Conservation (phyloP, 306 rosid species). For the Mimosa pudica region DNA sequence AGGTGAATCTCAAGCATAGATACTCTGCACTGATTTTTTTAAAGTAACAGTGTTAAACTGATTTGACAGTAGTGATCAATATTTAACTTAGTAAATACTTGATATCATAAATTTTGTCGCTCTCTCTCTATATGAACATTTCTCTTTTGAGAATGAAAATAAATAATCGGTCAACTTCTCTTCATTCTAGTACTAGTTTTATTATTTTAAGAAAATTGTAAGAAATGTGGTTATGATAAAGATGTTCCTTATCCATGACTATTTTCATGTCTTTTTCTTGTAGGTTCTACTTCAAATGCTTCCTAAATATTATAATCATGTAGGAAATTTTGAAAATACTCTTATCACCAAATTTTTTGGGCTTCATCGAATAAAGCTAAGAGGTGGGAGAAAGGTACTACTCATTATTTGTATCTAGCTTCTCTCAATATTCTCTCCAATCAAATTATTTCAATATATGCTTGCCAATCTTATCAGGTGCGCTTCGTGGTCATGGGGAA, state of each 20-base stretch:
- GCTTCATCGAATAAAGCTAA: conserved; percentile 78
- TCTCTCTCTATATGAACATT: not conserved
- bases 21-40: not conserved
- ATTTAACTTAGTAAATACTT: not conserved
- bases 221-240: not conserved
- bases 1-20: not conserved
- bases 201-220: not conserved
- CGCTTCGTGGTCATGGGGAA: conserved; percentile 99
- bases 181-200: not conserved
- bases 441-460: conserved; percentile 26
- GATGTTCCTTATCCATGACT: conserved; percentile 8
- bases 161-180: conserved; percentile 12
- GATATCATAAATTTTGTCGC: not conserved
- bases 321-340: conserved; percentile 75
- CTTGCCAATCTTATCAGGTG: conserved; percentile 55
- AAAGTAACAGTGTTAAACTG: not conserved
- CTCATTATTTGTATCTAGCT: conserved; percentile 32
- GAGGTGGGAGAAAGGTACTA: conserved; percentile 84
- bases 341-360: conserved; percentile 94
- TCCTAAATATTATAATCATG: conserved; percentile 81
- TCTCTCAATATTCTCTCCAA: conserved; percentile 26
- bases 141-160: not conserved
- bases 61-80: conserved; percentile 5
- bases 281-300: conserved; percentile 93
- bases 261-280: conserved; percentile 25